These are phyloP conservation scores for Candida hispaniensis DNA, from an alignment of 805 yeast genomes.

Conservation along the genomic window DNA sequence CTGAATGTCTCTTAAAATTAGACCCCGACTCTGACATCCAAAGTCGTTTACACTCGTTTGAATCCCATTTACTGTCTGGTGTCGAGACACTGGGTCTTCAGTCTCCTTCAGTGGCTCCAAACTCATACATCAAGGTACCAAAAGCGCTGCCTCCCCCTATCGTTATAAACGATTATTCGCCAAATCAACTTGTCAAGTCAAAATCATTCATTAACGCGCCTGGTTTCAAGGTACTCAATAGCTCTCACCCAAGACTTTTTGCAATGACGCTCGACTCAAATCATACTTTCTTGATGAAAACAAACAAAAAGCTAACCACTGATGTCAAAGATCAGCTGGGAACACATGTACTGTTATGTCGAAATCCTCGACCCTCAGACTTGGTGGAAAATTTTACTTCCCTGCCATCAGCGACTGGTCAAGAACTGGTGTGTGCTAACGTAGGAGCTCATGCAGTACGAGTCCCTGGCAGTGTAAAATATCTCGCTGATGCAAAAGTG, in stretches of 20 bases:
- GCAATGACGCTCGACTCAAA: conserved; percentile 4
- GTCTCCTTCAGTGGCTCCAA: not conserved
- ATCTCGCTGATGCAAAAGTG: conserved; percentile 7
- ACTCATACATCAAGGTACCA: not conserved
- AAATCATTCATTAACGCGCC: conserved; percentile 8
- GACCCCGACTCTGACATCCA: conserved; percentile 34
- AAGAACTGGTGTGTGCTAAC: conserved; percentile 10
- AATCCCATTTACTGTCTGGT: conserved; percentile 31
- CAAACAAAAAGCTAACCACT: conserved; percentile 3
- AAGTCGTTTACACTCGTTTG: conserved; percentile 38
- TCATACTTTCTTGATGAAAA: conserved; percentile 4
- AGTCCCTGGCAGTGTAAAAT: conserved; percentile 7
- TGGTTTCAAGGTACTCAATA: conserved; percentile 9
- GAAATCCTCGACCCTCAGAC: not conserved
- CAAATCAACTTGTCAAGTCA: conserved; percentile 13
- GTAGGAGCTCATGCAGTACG: not conserved
- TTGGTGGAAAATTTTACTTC: conserved; percentile 3
- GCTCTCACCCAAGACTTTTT: conserved; percentile 5
- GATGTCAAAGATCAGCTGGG: too few relatives aligned
- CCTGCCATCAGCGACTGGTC: not conserved
- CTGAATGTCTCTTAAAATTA: conserved; percentile 46
- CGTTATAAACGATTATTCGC: conserved; percentile 14
- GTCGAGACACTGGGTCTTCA: conserved; percentile 19
- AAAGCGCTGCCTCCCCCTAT: conserved; percentile 1
- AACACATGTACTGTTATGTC: conserved; percentile 8